Conservation (phyloP, 257 asterid species). For the Verbena officinalis region DNA sequence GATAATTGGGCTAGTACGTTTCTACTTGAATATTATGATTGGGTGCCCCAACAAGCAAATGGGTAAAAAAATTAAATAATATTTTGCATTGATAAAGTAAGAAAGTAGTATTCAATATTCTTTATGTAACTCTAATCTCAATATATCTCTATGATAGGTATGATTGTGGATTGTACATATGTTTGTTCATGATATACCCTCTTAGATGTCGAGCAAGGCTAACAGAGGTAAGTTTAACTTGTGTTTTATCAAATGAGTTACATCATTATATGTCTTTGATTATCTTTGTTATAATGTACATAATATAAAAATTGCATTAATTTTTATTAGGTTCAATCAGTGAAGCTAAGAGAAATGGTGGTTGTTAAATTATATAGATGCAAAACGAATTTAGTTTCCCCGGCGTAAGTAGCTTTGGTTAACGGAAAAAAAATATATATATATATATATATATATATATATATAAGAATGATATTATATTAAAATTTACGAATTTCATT, state of each 20-base stretch:
- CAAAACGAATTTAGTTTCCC: neutral
- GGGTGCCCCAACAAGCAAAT: neutral
- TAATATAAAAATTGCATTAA: neutral
- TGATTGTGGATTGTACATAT: neutral
- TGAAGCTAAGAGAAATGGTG: neutral
- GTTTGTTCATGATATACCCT: neutral
- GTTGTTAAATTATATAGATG: neutral
- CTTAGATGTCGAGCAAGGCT: neutral
- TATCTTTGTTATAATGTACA: neutral
- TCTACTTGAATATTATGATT: neutral
- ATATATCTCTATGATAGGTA: neutral
- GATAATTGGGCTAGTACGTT: neutral
- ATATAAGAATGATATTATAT: too few relatives aligned
- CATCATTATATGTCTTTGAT: too few relatives aligned
- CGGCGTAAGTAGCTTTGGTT: neutral
- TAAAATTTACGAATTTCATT: too few relatives aligned
- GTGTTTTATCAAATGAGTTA: too few relatives aligned
- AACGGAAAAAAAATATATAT: too few relatives aligned
- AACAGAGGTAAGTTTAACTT: neutral
- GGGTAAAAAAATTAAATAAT: neutral
- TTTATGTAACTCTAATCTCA: too few relatives aligned
- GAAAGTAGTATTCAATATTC: neutral
- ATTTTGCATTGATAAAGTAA: too few relatives aligned
- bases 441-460: too few relatives aligned
- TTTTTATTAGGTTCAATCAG: neutral